Percentiles rank a stretch among this genome's conserved stretches.
Evolutionary conservation across 2,329 filamentous ascomycete genomes (phyloP).

Genomic region (Didymella exigua): DNA sequence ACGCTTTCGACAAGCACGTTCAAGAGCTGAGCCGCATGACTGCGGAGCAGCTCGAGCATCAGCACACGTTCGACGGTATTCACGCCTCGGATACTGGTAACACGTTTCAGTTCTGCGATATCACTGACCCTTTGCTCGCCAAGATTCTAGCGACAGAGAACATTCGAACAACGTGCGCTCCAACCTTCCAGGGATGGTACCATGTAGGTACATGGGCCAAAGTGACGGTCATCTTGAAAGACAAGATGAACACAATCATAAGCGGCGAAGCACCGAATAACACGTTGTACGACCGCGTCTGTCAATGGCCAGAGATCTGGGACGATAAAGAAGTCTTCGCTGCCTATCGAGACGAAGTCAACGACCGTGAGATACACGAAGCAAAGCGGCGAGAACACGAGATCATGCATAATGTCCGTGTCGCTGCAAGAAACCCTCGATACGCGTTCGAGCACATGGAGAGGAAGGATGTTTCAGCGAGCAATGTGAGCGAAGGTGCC

Average conservation of each 20-base stretch:
- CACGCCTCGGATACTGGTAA: constrained; percentile 79
- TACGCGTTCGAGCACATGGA: constrained; percentile 44
- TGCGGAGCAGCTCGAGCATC: constrained; percentile 30
- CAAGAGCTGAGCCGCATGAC: constrained; percentile 30
- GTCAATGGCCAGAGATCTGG: constrained; percentile 43
- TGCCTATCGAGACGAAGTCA: constrained; percentile 37
- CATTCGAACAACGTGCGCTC: constrained; percentile 52
- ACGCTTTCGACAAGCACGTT: constrained; percentile 35
- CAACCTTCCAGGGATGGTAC: constrained; percentile 76
- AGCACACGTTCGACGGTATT: constrained; percentile 82
- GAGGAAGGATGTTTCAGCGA: constrained; percentile 3
- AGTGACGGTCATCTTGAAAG: constrained; percentile 83
- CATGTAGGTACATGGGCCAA: constrained; percentile 81
- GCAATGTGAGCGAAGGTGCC: not conserved
- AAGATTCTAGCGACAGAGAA: constrained; percentile 68
- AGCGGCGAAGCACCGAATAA: constrained; percentile 42
- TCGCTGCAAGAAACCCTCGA: constrained; percentile 40
- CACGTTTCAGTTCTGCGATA: constrained; percentile 93
- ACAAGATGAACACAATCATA: constrained; percentile 67
- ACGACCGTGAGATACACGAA: constrained; percentile 27
- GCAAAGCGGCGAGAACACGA: constrained; percentile 38
- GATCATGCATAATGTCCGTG: constrained; percentile 41
- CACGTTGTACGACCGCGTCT: constrained; percentile 38
- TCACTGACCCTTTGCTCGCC: constrained; percentile 77
- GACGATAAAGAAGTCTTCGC: constrained; percentile 39